phyloP scores from a whole-genome alignment of 2,329 filamentous ascomycete species.

The Macrophomina pseudophaseolina region DNA sequence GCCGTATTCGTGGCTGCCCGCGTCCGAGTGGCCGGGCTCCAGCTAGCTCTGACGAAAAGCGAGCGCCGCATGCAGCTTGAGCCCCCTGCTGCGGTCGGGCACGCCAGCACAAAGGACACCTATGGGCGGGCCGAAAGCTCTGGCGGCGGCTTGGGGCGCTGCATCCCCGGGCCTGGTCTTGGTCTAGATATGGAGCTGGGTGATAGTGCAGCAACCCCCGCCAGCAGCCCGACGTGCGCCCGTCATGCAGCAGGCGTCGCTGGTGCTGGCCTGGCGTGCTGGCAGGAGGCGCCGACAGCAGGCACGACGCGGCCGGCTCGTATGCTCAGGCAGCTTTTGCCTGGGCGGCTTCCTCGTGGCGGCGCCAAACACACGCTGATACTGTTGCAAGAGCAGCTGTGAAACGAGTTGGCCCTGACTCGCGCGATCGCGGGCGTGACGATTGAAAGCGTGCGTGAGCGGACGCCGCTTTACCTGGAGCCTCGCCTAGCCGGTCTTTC shows the following conservation, averaged over 20 bases:
- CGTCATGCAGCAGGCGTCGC: not conserved
- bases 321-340: slow-evolving; percentile 10
- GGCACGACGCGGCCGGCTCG: not conserved
- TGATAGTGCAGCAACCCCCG: slow-evolving; percentile 18
- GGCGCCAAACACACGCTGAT: slow-evolving; percentile 17
- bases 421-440: slow-evolving; percentile 22
- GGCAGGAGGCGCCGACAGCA: slow-evolving; percentile 9
- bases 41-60: slow-evolving; percentile 16
- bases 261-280: not conserved
- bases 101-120: slow-evolving; percentile 21
- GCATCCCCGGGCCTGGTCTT: slow-evolving; percentile 13
- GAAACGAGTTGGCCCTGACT: slow-evolving; percentile 22
- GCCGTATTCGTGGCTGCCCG: slow-evolving; percentile 12
- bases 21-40: slow-evolving; percentile 13
- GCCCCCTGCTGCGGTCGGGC: slow-evolving; percentile 21
- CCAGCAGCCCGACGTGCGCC: slow-evolving; percentile 3
- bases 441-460: slow-evolving; percentile 24
- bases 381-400: slow-evolving; percentile 9
- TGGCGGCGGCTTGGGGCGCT: slow-evolving; percentile 17
- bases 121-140: slow-evolving; percentile 23
- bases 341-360: slow-evolving; percentile 12
- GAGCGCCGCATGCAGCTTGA: slow-evolving; percentile 5
- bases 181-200: slow-evolving; percentile 21
- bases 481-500: slow-evolving; percentile 24
- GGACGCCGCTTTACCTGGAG: slow-evolving; percentile 24